These are phyloP conservation scores for Fistulifera solaris DNA, from an alignment of 108 stramenopile genomes.

Conservation along the genomic window DNA sequence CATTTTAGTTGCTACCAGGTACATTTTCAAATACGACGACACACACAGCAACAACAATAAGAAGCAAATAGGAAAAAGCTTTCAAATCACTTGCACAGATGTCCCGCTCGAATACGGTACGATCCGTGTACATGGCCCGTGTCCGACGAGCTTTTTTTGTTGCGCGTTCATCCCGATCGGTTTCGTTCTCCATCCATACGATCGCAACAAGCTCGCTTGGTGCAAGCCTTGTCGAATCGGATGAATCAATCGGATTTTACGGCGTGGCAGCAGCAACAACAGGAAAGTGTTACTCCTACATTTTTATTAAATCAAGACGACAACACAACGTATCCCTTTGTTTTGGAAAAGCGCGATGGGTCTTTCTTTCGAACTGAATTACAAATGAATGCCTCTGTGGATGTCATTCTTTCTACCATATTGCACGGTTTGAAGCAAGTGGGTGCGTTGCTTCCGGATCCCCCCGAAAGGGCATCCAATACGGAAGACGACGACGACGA, in stretches of 20 bases:
- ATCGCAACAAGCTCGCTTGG: slow-evolving; percentile 48
- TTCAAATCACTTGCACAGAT: too few species aligned
- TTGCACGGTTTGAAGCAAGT: not conserved
- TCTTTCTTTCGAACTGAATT: slow-evolving; percentile 5
- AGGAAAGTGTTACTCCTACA: too few species aligned
- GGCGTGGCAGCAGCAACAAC: slow-evolving; percentile 16
- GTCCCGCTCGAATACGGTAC: not conserved
- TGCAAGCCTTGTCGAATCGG: slow-evolving; percentile 55
- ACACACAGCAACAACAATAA: too few species aligned
- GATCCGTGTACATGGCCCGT: slow-evolving; percentile 49
- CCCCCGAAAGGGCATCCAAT: too few species aligned
- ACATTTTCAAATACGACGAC: too few species aligned
- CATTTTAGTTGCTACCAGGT: too few species aligned
- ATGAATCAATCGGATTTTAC: slow-evolving; percentile 42
- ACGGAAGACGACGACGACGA: too few species aligned
- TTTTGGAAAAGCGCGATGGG: slow-evolving; percentile 62
- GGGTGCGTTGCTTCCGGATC: not conserved
- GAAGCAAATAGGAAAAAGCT: too few species aligned
- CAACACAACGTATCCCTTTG: too few species aligned
- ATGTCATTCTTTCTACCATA: not conserved
- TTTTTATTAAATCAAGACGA: too few species aligned
- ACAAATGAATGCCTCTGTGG: not conserved
- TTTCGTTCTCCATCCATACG: slow-evolving; percentile 52
- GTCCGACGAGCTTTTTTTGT: slow-evolving; percentile 70
- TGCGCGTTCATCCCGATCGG: slow-evolving; percentile 76